Evolutionary conservation across 345 rosid species (phyloP).

Genomic region (Arabis alpina): DNA sequence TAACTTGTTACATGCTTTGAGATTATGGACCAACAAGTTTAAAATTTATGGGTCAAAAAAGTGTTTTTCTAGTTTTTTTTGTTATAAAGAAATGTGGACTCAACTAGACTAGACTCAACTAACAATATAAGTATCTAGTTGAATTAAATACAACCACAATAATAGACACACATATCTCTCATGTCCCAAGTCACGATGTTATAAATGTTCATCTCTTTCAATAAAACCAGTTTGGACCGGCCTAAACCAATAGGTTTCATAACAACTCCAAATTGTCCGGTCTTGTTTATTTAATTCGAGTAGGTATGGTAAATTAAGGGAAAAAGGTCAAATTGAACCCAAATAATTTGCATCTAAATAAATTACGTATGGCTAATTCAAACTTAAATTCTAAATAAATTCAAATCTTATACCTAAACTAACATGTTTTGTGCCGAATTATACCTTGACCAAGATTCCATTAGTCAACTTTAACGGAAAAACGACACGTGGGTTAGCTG

Average conservation of each 20-base stretch:
- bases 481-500: too few relatives aligned
- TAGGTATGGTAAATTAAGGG: too few relatives aligned
- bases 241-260: conserved; percentile 1
- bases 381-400: too few relatives aligned
- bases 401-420: too few relatives aligned
- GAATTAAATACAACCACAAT: conserved; percentile 30
- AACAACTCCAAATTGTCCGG: background rate
- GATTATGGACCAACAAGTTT: background rate
- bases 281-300: conserved; percentile 1
- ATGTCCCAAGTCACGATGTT: conserved; percentile 31
- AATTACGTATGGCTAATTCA: too few relatives aligned
- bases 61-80: too few relatives aligned
- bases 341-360: too few relatives aligned
- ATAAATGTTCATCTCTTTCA: conserved; percentile 28
- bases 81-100: too few relatives aligned
- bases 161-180: conserved; percentile 35
- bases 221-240: conserved; percentile 19
- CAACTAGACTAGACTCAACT: background rate
- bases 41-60: background rate
- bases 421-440: too few relatives aligned
- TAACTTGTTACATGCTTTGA: background rate
- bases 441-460: too few relatives aligned
- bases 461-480: too few relatives aligned
- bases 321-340: too few relatives aligned
- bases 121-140: conserved; percentile 10